phyloP scores from a whole-genome alignment of 108 stramenopile species.

The Nitzschia putrida region DNA sequence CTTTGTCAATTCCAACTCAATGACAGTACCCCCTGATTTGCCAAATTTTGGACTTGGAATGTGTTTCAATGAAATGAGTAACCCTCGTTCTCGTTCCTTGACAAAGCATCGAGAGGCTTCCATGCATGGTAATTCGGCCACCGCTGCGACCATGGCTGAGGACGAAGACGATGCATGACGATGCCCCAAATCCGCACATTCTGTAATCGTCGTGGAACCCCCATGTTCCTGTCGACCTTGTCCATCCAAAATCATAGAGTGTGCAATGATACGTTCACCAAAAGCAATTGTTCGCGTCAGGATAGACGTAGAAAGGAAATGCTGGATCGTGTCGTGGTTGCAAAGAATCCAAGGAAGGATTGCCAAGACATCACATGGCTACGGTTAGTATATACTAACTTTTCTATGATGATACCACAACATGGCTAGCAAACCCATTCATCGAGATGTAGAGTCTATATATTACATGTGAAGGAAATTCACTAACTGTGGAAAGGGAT shows the following conservation, averaged over 20 bases:
- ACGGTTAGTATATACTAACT: no score
- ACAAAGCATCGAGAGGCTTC: conserved; percentile 35
- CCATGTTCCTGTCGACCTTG: background rate
- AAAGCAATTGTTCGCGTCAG: background rate
- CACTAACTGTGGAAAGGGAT: no score
- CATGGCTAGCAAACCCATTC: no score
- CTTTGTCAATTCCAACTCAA: conserved; percentile 17
- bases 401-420: no score
- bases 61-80: conserved; percentile 18
- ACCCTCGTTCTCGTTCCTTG: conserved; percentile 25
- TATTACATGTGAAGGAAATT: no score
- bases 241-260: conserved; percentile 1
- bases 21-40: background rate
- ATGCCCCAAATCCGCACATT: no score
- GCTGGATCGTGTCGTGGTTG: background rate
- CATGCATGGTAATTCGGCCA: conserved; percentile 27
- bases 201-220: background rate
- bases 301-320: background rate
- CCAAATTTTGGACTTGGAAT: conserved; percentile 4
- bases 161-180: background rate
- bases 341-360: background rate
- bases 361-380: no score
- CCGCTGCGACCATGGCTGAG: conserved; percentile 12
- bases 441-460: no score
- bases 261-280: background rate